Conservation (phyloP, 441 rosid genomes). For the Eutrema salsugineum region DNA sequence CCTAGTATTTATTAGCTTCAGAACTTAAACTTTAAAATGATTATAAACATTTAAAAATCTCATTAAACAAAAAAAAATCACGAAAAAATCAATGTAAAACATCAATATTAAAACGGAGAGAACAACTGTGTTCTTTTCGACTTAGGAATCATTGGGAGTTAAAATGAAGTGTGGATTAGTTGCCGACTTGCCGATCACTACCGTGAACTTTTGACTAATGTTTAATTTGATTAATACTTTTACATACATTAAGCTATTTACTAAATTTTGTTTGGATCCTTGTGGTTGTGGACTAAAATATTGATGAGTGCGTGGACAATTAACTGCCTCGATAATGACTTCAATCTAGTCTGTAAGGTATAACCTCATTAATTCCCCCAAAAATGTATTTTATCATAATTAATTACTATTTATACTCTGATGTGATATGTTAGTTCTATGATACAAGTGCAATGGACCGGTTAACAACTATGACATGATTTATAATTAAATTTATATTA, state of each 20-base stretch:
- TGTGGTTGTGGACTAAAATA: slow-evolving; percentile 11
- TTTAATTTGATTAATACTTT: slow-evolving; percentile 9
- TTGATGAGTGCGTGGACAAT: slow-evolving; percentile 29
- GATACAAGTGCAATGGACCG: slow-evolving; percentile 28
- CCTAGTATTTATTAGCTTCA: too few species aligned
- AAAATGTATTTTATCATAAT: slow-evolving; percentile 5
- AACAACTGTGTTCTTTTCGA: background rate
- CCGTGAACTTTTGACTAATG: slow-evolving; percentile 35
- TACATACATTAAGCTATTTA: slow-evolving; percentile 4
- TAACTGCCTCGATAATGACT: slow-evolving; percentile 33
- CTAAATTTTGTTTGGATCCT: slow-evolving; percentile 12
- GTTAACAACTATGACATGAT: slow-evolving; percentile 30
- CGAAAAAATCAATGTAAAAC: too few species aligned
- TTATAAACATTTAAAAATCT: too few species aligned
- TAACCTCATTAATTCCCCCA: slow-evolving; percentile 5
- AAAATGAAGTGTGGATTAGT: slow-evolving; percentile 15
- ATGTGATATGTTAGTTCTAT: slow-evolving; percentile 30
- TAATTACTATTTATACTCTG: background rate
- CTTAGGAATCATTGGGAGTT: slow-evolving; percentile 15
- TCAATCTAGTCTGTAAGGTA: slow-evolving; percentile 19
- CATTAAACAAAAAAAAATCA: too few species aligned
- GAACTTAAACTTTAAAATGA: too few species aligned
- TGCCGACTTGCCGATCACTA: slow-evolving; percentile 12
- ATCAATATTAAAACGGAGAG: background rate
- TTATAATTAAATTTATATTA: background rate